phyloP scores from a whole-genome alignment of 768 basidiomycete species.

The Gyrodon lividus region DNA sequence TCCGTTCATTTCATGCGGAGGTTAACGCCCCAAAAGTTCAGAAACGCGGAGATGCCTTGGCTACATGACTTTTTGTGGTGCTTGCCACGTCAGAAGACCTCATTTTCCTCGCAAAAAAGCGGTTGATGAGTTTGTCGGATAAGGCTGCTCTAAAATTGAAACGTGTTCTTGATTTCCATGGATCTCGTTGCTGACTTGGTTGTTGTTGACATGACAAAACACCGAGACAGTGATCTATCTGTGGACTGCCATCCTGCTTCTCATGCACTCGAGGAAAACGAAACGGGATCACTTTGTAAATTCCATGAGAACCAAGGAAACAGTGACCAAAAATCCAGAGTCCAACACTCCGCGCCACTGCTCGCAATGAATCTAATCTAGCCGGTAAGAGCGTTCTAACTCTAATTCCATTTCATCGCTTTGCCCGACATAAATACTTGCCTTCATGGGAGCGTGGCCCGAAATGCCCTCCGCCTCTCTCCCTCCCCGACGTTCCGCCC shows the following conservation, averaged over 20 bases:
- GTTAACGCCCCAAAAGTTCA: conserved; percentile 27
- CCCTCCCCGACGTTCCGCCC: conserved; percentile 20
- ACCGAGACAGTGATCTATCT: neutral
- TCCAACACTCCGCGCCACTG: conserved; percentile 21
- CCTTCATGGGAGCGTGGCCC: conserved; percentile 17
- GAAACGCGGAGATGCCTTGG: conserved; percentile 29
- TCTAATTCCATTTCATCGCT: conserved; percentile 29
- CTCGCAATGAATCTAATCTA: conserved; percentile 31
- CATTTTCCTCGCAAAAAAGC: conserved; percentile 16
- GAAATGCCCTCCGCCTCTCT: conserved; percentile 30
- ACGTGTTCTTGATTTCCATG: conserved; percentile 10
- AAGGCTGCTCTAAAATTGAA: no score
- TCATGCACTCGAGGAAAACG: conserved; percentile 10
- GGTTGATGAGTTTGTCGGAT: no score
- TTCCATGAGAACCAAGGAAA: conserved; percentile 2
- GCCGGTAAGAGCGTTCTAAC: conserved; percentile 24
- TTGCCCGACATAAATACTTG: conserved; percentile 33
- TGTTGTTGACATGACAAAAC: conserved; percentile 23
- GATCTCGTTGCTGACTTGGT: conserved; percentile 1
- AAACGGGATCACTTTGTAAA: conserved; percentile 5
- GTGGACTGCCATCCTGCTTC: conserved; percentile 6
- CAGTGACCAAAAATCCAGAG: conserved; percentile 11
- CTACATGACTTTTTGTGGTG: conserved; percentile 14
- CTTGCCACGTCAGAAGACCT: conserved; percentile 14
- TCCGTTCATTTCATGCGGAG: conserved; percentile 32